phyloP scores from a whole-genome alignment of 192 early-diverging fungal species.

The Coemansia sp. region DNA sequence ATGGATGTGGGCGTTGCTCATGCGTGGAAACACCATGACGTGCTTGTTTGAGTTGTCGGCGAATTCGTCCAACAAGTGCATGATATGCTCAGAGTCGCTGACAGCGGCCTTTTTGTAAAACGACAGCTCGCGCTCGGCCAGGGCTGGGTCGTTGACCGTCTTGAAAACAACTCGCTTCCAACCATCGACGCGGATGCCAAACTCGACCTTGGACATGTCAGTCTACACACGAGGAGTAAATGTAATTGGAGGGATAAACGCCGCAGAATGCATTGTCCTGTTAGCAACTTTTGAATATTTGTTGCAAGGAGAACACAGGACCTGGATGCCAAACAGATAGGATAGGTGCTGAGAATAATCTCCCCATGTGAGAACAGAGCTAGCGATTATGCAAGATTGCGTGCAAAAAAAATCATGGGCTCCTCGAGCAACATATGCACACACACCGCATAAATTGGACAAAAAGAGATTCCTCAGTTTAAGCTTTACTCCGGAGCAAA shows the following conservation, averaged over 20 bases:
- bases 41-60: slow-evolving; percentile 57
- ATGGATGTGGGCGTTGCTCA: slow-evolving; percentile 51
- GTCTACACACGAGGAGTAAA: slow-evolving; percentile 37
- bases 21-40: slow-evolving; percentile 64
- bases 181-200: slow-evolving; percentile 61
- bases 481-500: not conserved
- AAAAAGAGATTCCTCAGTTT: not conserved
- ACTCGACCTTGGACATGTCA: slow-evolving; percentile 61
- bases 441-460: slow-evolving; percentile 2
- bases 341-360: not conserved
- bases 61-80: slow-evolving; percentile 63
- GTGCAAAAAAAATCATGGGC: slow-evolving; percentile 7
- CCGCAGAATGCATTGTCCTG: slow-evolving; percentile 1
- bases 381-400: slow-evolving; percentile 18
- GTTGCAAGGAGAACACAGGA: not conserved
- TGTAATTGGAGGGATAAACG: slow-evolving; percentile 3
- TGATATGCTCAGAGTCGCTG: slow-evolving; percentile 47
- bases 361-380: not conserved
- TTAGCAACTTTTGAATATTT: not conserved
- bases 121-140: slow-evolving; percentile 58
- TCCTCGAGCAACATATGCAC: not conserved
- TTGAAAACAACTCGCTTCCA: slow-evolving; percentile 65
- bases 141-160: slow-evolving; percentile 56
- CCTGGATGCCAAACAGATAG: not conserved
- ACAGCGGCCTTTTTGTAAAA: slow-evolving; percentile 52